Conservation (phyloP, 805 yeast species). For the Metschnikowia amazonensis region DNA sequence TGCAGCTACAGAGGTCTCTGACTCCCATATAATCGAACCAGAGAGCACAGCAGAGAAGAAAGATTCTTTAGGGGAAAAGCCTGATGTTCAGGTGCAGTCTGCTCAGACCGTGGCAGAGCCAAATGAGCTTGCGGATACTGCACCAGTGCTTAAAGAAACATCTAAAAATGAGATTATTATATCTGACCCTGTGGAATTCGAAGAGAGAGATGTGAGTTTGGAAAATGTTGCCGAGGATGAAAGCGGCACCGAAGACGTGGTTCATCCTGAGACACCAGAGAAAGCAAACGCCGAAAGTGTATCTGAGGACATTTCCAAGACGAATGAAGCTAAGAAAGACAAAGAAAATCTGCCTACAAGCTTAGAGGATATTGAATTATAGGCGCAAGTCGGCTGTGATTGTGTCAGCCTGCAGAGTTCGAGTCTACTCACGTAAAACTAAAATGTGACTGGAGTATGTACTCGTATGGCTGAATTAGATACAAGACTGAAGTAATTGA, state of each 20-base stretch:
- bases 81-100: background rate
- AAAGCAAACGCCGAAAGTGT: background rate
- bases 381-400: conserved; percentile 8
- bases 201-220: background rate
- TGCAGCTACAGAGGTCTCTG: background rate
- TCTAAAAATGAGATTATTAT: background rate
- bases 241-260: background rate
- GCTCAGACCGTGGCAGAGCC: conserved; percentile 1
- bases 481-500: no score
- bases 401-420: background rate
- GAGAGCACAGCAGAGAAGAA: conserved; percentile 5
- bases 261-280: background rate
- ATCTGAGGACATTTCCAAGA: background rate
- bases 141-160: conserved; percentile 10
- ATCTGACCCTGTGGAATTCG: background rate
- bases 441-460: no score
- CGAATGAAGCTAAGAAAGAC: conserved; percentile 5
- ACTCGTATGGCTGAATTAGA: no score
- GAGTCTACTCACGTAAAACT: background rate
- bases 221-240: conserved; percentile 2
- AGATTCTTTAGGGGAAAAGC: background rate
- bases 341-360: conserved; percentile 15
- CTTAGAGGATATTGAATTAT: conserved; percentile 14
- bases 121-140: conserved; percentile 1
- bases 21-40: background rate